Percentiles rank a stretch among this genome's conserved stretches.
Conservation (phyloP, 1,139 yeast genomes). For the Yamadazyma blattariae region DNA sequence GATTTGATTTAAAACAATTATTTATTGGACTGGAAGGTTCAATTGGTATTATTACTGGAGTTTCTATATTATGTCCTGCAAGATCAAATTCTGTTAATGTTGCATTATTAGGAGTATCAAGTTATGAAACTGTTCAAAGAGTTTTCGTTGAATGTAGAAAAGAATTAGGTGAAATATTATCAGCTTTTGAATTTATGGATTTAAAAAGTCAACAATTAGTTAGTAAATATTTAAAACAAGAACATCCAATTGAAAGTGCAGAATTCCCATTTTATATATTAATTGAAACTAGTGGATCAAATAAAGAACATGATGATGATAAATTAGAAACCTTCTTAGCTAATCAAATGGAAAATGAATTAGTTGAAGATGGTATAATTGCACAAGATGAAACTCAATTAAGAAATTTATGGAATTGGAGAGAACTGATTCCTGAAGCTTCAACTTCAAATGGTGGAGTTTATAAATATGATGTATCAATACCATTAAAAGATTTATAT, state of each 20-base stretch:
- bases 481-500: conserved; percentile 78
- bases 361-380: conserved; percentile 86
- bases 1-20: conserved; percentile 86
- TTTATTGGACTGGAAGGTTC: conserved; percentile 95
- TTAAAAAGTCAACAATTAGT: conserved; percentile 67
- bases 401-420: conserved; percentile 86
- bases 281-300: conserved; percentile 93
- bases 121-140: conserved; percentile 78
- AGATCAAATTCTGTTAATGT: conserved; percentile 86
- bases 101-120: conserved; percentile 80
- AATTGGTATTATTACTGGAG: conserved; percentile 85
- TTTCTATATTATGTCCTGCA: conserved; percentile 88
- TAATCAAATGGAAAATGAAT: conserved; percentile 76
- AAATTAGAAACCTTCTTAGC: conserved; percentile 81
- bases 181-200: conserved; percentile 97
- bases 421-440: conserved; percentile 92
- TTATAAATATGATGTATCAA: conserved; percentile 91
- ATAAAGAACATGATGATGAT: conserved; percentile 78
- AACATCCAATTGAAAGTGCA: conserved; percentile 76
- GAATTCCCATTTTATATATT: conserved; percentile 83
- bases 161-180: conserved; percentile 80
- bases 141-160: conserved; percentile 77
- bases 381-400: conserved; percentile 94
- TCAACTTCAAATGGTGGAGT: conserved; percentile 87
- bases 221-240: conserved; percentile 47